phyloP scores from a whole-genome alignment of 2,329 filamentous ascomycete species.

The Shiraia bambusicola region DNA sequence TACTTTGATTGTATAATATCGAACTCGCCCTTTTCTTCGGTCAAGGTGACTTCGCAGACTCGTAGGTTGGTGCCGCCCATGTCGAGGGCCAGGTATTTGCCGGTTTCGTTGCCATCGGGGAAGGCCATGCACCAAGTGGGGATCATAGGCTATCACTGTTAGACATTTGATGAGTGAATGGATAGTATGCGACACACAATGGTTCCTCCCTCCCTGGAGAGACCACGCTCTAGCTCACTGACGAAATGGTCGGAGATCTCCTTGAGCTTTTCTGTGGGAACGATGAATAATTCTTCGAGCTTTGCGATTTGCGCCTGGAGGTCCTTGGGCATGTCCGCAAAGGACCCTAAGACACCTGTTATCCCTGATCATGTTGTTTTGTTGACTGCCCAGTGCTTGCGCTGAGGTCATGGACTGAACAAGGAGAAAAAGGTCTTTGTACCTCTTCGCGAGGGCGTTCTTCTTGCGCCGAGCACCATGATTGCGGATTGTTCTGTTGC shows the following conservation, averaged over 20 bases:
- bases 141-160: constrained; percentile 78
- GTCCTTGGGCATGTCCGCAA: constrained; percentile 86
- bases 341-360: constrained; percentile 65
- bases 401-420: constrained; percentile 1
- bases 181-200: constrained; percentile 81
- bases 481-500: constrained; percentile 34
- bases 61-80: constrained; percentile 96
- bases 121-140: constrained; percentile 95
- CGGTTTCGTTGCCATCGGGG: constrained; percentile 83
- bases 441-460: constrained; percentile 72
- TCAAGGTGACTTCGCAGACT: constrained; percentile 90
- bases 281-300: constrained; percentile 81
- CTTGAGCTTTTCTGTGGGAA: constrained; percentile 80
- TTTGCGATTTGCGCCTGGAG: constrained; percentile 77
- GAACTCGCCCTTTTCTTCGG: constrained; percentile 86
- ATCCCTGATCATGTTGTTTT: constrained; percentile 15
- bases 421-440: constrained; percentile 43
- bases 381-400: background rate
- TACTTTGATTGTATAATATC: constrained; percentile 97
- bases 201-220: constrained; percentile 83
- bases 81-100: constrained; percentile 85
- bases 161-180: constrained; percentile 70
- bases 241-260: constrained; percentile 88
- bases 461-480: constrained; percentile 68
- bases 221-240: constrained; percentile 80